Base-by-base conservation (phyloP, 2,329 filamentous ascomycete species). In the Anthostomella pinea region DNA sequence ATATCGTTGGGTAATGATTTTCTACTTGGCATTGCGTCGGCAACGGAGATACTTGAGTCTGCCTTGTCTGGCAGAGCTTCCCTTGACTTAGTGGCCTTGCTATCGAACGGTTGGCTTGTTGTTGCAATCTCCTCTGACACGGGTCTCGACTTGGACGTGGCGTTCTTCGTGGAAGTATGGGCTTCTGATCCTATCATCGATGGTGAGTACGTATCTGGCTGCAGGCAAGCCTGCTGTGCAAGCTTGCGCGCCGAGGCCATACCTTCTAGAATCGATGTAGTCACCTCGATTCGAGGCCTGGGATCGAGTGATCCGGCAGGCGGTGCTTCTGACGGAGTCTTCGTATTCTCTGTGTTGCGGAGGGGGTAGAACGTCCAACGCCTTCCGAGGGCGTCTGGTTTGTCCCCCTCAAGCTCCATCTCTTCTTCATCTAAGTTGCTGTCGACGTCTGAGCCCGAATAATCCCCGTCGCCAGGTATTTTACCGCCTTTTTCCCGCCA, bases 401-500 rank as follows among this genome's bases (percentile, higher is more conserved):
- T 24, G 10, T 35, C 33, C 47, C 45, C 52, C 22, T 34, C 38
- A 30, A 9, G 17, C 7, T 44, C 43, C 8, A 30, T 23, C 28
- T 43, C 48, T n/a, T 32, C 39, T 6, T n/a, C n/a, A n/a, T 42
- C 46, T 7, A 37, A 16, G 11, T 32, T 41, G 13, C 37, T 46
- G 6, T 47, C 47, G 8, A 28, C n/a, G 5, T 47, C 48, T 2
- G 48, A 50, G 5, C 11, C 30, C 6, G 13, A 10, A 31, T 56
- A 59, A 33, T 58, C 54, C 4, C 51, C 48, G 37, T 59, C 56
- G 6, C 42, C 51, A 5, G 44, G n/a, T 14, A 48, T 51, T 17
- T 57, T 52, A 5, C 50, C 53, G 3, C 36, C 54, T 7, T 30
- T 52, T 7, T 54, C 45, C 11, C 8, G 30, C 26, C 45, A 30